phyloP scores from a whole-genome alignment of 371 early-diverging fungal species.

The Mucor plumbeus region DNA sequence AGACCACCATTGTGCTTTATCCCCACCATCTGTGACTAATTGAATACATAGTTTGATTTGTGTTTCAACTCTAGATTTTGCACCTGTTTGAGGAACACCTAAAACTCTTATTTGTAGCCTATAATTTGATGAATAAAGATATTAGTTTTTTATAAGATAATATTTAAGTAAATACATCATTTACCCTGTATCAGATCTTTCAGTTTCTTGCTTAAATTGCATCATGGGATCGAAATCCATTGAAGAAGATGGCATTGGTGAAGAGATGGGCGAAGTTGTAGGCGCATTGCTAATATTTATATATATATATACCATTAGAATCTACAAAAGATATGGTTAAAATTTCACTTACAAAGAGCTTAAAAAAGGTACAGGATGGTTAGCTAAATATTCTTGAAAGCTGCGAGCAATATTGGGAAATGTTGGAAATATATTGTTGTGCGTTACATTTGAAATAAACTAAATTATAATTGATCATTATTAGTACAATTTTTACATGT shows the following conservation, averaged over 20 bases:
- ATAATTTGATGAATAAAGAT: not conserved
- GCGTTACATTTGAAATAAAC: constrained; percentile 57
- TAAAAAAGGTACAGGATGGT: constrained; percentile 42
- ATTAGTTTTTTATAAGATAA: not conserved
- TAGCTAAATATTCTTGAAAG: constrained; percentile 52
- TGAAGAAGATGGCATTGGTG: constrained; percentile 14
- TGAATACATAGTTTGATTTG: constrained; percentile 85
- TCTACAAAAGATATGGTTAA: not conserved
- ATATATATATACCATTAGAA: not conserved
- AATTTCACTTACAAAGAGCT: constrained; percentile 36
- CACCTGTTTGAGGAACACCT: constrained; percentile 77
- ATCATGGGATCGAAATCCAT: constrained; percentile 19
- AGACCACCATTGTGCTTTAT: constrained; percentile 71
- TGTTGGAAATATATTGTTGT: constrained; percentile 54
- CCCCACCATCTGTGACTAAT: constrained; percentile 64
- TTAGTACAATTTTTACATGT: not conserved
- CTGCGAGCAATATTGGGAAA: constrained; percentile 55
- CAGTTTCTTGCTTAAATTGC: constrained; percentile 22
- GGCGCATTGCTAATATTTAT: constrained; percentile 8
- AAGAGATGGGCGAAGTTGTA: constrained; percentile 10
- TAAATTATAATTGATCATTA: constrained; percentile 16
- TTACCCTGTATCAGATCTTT: constrained; percentile 23
- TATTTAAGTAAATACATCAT: not conserved
- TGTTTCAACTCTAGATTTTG: constrained; percentile 86
- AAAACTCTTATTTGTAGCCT: constrained; percentile 61